Percentiles rank a stretch among this genome's conserved stretches.
Evolutionary conservation across 2,329 filamentous ascomycete genomes (phyloP).

Genomic region (Talaromyces amestolkiae): DNA sequence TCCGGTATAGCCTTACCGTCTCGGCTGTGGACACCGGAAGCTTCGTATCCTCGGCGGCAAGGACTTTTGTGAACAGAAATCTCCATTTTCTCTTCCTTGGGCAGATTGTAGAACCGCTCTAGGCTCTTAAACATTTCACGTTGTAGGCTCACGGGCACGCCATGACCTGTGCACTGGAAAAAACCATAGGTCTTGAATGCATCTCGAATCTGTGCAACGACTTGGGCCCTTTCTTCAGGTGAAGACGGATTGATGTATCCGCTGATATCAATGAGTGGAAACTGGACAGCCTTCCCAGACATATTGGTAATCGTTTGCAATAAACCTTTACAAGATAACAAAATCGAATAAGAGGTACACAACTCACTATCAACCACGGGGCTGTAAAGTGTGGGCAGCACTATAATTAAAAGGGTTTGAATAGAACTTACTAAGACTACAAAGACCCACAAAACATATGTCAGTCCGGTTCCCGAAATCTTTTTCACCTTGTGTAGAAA

Average conservation of each 20-base stretch:
- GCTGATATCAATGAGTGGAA: conserved; percentile 6
- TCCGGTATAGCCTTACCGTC: conserved; percentile 27
- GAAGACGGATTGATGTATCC: conserved; percentile 8
- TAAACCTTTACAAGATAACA: background rate
- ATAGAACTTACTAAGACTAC: background rate
- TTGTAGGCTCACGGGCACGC: conserved; percentile 43
- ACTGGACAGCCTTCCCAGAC: background rate
- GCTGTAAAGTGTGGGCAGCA: background rate
- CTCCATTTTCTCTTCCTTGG: conserved; percentile 24
- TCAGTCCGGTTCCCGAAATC: background rate
- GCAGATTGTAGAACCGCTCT: conserved; percentile 50
- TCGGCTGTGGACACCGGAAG: conserved; percentile 20
- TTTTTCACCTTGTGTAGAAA: background rate
- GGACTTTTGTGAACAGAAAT: conserved; percentile 26
- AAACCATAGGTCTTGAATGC: conserved; percentile 51
- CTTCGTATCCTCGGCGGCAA: conserved; percentile 29
- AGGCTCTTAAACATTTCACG: conserved; percentile 40
- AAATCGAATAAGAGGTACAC: background rate
- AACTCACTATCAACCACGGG: background rate
- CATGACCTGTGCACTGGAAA: conserved; percentile 53
- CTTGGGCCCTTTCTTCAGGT: conserved; percentile 15
- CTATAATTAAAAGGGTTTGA: background rate
- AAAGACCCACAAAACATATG: background rate
- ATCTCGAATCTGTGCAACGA: conserved; percentile 39
- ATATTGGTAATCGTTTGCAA: background rate